Conservation (phyloP, 306 rosid genomes). For the Quercus gilva region DNA sequence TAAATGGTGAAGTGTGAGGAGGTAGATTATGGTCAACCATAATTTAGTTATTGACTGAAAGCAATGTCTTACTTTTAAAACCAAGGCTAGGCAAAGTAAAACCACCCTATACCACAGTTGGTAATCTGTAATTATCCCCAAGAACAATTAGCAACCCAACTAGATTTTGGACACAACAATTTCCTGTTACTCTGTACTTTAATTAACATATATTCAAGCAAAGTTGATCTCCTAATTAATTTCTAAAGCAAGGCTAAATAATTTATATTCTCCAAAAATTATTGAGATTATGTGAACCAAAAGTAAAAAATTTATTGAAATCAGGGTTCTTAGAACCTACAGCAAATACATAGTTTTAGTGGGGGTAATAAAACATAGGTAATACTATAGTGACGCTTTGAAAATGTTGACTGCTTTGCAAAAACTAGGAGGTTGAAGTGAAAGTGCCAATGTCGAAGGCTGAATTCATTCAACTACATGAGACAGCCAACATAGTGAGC, state of each 20-base stretch:
- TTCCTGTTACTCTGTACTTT: neutral
- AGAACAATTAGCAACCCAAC: too few relatives aligned
- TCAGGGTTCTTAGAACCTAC: neutral
- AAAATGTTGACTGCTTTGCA: neutral
- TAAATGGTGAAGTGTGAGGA: too few relatives aligned
- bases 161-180: neutral
- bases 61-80: too few relatives aligned
- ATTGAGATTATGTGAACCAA: neutral
- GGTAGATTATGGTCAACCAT: too few relatives aligned
- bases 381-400: neutral
- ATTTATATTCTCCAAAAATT: neutral
- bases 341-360: neutral
- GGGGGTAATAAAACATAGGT: neutral
- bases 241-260: neutral
- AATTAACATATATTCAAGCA: neutral
- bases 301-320: neutral
- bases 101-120: too few relatives aligned
- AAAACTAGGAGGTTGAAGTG: neutral
- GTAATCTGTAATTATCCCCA: too few relatives aligned
- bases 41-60: too few relatives aligned
- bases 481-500: slow-evolving; percentile 84
- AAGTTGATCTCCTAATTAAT: neutral
- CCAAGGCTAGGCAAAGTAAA: too few relatives aligned
- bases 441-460: neutral
- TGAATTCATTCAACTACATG: slow-evolving; percentile 52